Conservation (phyloP, 257 asterid genomes). For the Solanum boliviense region DNA sequence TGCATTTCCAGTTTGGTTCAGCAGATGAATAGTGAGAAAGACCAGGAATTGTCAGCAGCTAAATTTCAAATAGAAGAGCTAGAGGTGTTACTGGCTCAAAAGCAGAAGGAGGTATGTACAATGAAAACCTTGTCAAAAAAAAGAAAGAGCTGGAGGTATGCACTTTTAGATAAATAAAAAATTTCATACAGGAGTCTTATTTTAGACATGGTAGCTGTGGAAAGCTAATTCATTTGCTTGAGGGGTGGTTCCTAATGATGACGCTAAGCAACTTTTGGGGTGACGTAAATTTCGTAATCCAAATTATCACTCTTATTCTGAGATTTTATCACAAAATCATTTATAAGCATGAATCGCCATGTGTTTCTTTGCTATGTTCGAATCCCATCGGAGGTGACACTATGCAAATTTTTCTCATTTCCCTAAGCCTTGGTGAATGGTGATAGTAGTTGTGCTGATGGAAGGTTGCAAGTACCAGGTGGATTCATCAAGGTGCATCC, state of each 20-base stretch:
- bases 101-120: conserved; percentile 64
- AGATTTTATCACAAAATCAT: neutral
- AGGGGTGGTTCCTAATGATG: neutral
- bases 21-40: conserved; percentile 82
- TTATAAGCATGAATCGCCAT: neutral
- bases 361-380: neutral
- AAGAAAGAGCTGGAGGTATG: conserved; percentile 53
- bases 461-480: neutral
- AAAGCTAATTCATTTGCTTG: neutral
- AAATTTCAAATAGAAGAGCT: conserved; percentile 63
- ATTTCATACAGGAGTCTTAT: neutral
- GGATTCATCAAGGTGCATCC: neutral
- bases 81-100: conserved; percentile 50
- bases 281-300: neutral
- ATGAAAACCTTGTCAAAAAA: conserved; percentile 11
- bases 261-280: neutral
- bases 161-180: neutral
- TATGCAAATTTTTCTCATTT: neutral
- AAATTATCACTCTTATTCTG: neutral
- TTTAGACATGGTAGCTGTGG: neutral
- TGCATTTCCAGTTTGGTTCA: conserved; percentile 79
- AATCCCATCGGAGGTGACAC: neutral
- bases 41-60: conserved; percentile 56
- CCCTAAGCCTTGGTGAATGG: neutral
- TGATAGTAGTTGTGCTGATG: neutral